Percentiles rank a stretch among this genome's conserved stretches.
Conservation (phyloP, 1,139 yeast species). For the Williopsis jadinii region DNA sequence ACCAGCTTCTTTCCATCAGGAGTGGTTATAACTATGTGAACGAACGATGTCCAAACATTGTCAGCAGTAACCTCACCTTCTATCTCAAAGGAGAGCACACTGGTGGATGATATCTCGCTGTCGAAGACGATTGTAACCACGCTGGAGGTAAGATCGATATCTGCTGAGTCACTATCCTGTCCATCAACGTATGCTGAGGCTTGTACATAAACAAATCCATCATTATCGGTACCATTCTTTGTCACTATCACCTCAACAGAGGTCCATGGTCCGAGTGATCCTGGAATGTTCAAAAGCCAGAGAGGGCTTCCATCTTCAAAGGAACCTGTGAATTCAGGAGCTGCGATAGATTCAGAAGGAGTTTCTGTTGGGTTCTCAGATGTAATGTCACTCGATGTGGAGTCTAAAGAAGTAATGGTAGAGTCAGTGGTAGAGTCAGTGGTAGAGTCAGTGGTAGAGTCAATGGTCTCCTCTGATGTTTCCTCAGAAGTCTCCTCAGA, state of each 20-base stretch:
- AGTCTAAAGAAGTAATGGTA: no score
- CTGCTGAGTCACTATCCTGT: background rate
- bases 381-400: no score
- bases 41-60: constrained; percentile 7
- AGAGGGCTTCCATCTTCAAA: background rate
- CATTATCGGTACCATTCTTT: background rate
- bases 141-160: background rate
- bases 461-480: no score
- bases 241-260: background rate
- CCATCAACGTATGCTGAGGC: background rate
- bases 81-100: constrained; percentile 3
- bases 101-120: constrained; percentile 1
- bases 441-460: no score
- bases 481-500: no score
- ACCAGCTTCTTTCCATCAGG: constrained; percentile 4
- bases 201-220: background rate
- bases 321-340: background rate
- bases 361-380: no score
- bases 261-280: background rate
- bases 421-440: no score
- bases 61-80: constrained; percentile 7
- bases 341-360: no score
- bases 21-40: constrained; percentile 4
- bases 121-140: constrained; percentile 2
- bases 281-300: background rate